These are phyloP conservation scores for Porodaedalea pini DNA, from an alignment of 1,284 basidiomycete species.

Conservation along the genomic window DNA sequence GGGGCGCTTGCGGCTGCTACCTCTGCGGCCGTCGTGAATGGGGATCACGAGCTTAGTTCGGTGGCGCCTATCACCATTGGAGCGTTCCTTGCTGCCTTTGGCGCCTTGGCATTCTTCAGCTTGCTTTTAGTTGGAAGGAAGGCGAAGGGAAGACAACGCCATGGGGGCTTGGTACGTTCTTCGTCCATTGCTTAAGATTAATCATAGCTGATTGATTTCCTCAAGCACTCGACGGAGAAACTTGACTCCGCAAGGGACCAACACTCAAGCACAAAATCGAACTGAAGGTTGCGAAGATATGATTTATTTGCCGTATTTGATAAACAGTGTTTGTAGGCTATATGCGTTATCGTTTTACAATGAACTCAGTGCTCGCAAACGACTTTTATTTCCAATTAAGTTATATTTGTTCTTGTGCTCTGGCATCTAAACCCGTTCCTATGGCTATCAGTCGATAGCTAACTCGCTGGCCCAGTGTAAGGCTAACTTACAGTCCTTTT, in stretches of 20 bases:
- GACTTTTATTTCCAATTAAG: too few species aligned
- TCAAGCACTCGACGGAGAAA: conserved; percentile 13
- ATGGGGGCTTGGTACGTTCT: not conserved
- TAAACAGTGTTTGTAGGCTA: not conserved
- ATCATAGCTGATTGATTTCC: not conserved
- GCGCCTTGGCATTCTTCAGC: conserved; percentile 43
- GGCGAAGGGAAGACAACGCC: conserved; percentile 1
- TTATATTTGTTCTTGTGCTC: too few species aligned
- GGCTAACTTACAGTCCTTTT: too few species aligned
- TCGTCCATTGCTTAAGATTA: not conserved
- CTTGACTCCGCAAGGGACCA: not conserved
- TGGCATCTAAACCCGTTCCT: too few species aligned
- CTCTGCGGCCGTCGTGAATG: conserved; percentile 27
- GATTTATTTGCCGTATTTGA: not conserved
- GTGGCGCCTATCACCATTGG: conserved; percentile 55
- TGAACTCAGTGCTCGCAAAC: too few species aligned
- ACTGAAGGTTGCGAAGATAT: too few species aligned
- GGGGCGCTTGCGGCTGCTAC: conserved; percentile 24
- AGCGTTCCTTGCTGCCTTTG: conserved; percentile 40
- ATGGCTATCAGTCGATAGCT: too few species aligned
- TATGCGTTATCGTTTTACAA: too few species aligned
- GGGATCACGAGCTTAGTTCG: conserved; percentile 43
- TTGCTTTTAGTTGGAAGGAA: conserved; percentile 38
- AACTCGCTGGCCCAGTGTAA: too few species aligned
- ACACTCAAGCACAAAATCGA: too few species aligned